Conservation (phyloP, 2,329 filamentous ascomycete species). For the Arthrinium phaeospermum region DNA sequence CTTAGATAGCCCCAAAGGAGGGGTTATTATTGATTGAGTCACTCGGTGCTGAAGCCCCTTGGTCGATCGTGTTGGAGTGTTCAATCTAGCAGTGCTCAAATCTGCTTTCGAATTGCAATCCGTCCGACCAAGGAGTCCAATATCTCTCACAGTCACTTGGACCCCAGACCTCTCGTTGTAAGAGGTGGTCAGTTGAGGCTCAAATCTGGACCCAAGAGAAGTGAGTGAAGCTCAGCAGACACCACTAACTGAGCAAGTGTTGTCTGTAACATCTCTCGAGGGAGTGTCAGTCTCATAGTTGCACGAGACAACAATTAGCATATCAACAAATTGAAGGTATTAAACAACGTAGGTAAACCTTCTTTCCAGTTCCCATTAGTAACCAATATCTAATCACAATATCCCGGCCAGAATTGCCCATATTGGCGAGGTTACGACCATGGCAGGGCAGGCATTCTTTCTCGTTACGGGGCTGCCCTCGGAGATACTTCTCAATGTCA, state of each 20-base stretch:
- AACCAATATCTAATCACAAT: background rate
- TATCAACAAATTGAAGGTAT: background rate
- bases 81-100: background rate
- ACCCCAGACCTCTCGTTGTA: background rate
- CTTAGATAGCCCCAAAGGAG: constrained; percentile 21
- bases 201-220: background rate
- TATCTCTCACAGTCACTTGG: background rate
- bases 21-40: constrained; percentile 18
- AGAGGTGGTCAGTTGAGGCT: background rate
- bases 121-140: background rate
- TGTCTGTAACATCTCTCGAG: background rate
- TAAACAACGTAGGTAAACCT: background rate
- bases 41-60: background rate
- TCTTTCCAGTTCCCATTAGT: background rate
- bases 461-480: constrained; percentile 41
- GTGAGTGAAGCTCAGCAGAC: background rate
- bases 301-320: background rate
- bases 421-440: background rate
- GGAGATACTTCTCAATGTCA: constrained; percentile 56
- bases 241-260: background rate
- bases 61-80: background rate
- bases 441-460: constrained; percentile 4
- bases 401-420: background rate
- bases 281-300: background rate
- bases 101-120: background rate